Base-by-base conservation (phyloP, 306 rosid species). In the Trifolium dubium region DNA sequence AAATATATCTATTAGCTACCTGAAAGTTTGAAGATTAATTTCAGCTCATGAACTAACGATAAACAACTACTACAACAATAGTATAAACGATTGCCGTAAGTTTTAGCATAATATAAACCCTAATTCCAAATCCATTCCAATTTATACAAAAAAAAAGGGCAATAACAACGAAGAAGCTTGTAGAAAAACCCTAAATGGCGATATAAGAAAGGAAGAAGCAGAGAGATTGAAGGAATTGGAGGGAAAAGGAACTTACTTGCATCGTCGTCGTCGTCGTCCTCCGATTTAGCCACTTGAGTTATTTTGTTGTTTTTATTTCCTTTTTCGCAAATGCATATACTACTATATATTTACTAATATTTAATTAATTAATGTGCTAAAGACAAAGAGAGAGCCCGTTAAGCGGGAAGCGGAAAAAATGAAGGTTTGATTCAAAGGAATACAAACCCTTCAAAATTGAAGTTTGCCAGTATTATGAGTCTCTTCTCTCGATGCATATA, bases 191-290 rank as follows among this genome's bases (percentile, higher is more conserved):
- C 72, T 29, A 67, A 46, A 29, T 44, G 0, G 40, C 7, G 37
- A 67, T 29, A 28, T 29, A 14, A 28, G 28, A 67, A 46, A 8
- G 12, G 14, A 67, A 13, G 11, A 2, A 40, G n/a, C 0, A 3
- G 5, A 49, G 41, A 44, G 10, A 44, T 8, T 31, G 40, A 67
- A 7, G 2, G 5, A 5, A 40, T 41, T 43, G 35, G 43, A 65
- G 4, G 43, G 43, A 8, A 30, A 30, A 6, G 46, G 35, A 72
- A 67, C 82, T 82, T 77, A 72, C 85, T 58, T 35, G 80, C 28
- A 61, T 18, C 0, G 51, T 34, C 6, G 4, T 12, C 1, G n/a
- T 15, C n/a, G 2, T 4, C 15, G 1, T 14, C 14, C 30, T 32
- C 28, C 11, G 41, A 46, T 49, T 67, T 44, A 2, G 73, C 3